A percentile compares a stretch with the other conserved stretches of the same genome.
Evolutionary conservation across 2,329 filamentous ascomycete species (phyloP).

Genomic region (Furcasterigmium sp.): DNA sequence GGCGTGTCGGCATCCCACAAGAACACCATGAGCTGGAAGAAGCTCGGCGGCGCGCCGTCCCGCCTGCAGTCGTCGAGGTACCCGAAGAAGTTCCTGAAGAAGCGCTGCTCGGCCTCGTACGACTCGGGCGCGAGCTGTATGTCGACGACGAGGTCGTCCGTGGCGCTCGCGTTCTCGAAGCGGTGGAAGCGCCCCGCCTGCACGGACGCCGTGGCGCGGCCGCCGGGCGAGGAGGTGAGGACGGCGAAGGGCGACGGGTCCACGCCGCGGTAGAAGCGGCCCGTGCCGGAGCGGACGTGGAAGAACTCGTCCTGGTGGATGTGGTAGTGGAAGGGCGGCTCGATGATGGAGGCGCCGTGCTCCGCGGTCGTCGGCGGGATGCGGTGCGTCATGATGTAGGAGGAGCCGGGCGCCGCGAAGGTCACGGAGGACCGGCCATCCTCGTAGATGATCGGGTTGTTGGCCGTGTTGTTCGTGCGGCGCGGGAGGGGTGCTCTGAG

Average conservation of each 20-base stretch:
- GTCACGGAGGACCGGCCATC: constrained; percentile 11
- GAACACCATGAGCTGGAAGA: constrained; percentile 18
- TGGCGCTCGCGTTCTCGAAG: constrained; percentile 16
- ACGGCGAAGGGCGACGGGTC: constrained; percentile 8
- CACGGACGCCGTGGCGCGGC: constrained; percentile 7
- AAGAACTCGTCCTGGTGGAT: constrained; percentile 17
- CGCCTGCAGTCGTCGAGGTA: constrained; percentile 18
- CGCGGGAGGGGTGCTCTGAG: constrained; percentile 11
- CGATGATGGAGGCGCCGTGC: constrained; percentile 11
- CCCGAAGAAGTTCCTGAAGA: constrained; percentile 20
- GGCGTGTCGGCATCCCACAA: constrained; percentile 15
- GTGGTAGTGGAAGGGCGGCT: constrained; percentile 18
- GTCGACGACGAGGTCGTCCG: constrained; percentile 14
- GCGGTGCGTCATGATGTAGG: constrained; percentile 14
- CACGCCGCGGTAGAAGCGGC: constrained; percentile 11
- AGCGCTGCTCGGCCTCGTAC: constrained; percentile 14
- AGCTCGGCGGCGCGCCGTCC: constrained; percentile 9
- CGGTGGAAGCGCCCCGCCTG: constrained; percentile 13
- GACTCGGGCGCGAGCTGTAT: constrained; percentile 15
- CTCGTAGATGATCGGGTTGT: constrained; percentile 16
- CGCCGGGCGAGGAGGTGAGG: constrained; percentile 8
- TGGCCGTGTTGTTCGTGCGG: constrained; percentile 8
- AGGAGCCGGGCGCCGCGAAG: constrained; percentile 12
- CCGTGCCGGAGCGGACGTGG: constrained; percentile 11
- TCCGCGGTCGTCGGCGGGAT: constrained; percentile 10